Evolutionary conservation across 1,284 basidiomycete species (phyloP).

Genomic region (Tilletia caries): DNA sequence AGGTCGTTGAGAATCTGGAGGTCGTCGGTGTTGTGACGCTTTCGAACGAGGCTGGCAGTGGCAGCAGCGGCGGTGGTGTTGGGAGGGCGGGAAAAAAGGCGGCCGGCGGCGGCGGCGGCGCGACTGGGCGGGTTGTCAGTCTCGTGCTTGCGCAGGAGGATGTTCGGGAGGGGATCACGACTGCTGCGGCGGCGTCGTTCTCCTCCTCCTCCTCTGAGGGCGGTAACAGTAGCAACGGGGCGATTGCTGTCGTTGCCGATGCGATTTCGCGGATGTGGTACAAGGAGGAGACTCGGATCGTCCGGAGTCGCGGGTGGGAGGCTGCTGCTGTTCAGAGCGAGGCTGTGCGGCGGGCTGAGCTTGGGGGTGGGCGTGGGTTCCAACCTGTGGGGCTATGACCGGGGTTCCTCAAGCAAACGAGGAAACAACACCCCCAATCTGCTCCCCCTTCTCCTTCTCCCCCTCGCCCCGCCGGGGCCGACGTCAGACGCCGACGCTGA

Average conservation of each 20-base stretch:
- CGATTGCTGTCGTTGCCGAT: slow-evolving; percentile 25
- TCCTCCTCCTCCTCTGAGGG: background rate
- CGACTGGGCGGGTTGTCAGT: slow-evolving; percentile 24
- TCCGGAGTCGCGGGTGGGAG: slow-evolving; percentile 33
- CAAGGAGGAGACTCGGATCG: slow-evolving; percentile 33
- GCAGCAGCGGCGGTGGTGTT: slow-evolving; percentile 6
- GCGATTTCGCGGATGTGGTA: slow-evolving; percentile 31
- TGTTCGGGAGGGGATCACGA: slow-evolving; percentile 36
- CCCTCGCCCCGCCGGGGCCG: no score
- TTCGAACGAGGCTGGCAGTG: slow-evolving; percentile 25
- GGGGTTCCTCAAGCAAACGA: no score
- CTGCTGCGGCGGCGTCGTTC: slow-evolving; percentile 16
- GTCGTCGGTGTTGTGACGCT: slow-evolving; percentile 44
- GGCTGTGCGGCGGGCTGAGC: slow-evolving; percentile 32
- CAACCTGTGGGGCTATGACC: slow-evolving; percentile 6
- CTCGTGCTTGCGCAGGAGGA: slow-evolving; percentile 34
- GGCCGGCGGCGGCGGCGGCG: background rate
- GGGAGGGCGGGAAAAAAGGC: background rate
- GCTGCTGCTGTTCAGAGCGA: slow-evolving; percentile 29
- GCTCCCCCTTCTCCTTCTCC: no score
- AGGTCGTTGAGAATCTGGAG: slow-evolving; percentile 48
- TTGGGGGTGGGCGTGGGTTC: slow-evolving; percentile 32
- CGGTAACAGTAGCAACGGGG: background rate
- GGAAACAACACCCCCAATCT: no score
- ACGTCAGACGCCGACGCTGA: no score